Evolutionary conservation across 1,284 basidiomycete species (phyloP).

Genomic region (Puccinia polysora): DNA sequence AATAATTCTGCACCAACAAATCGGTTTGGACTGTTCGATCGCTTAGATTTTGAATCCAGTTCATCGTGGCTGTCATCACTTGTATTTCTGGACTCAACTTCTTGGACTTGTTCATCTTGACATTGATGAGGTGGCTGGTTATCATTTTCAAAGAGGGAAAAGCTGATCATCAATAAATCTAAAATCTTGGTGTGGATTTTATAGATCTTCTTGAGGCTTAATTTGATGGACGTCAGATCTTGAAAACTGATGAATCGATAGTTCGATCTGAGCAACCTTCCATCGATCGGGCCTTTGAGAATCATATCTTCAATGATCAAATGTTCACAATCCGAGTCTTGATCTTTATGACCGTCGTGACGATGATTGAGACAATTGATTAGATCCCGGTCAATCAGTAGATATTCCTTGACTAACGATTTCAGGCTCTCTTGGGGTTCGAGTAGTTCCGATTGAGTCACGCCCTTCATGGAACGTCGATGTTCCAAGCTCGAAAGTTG

Average conservation of each 20-base stretch:
- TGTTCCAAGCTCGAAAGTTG: not conserved
- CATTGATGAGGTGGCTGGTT: no score
- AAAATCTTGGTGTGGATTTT: conserved; percentile 16
- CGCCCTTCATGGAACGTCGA: not conserved
- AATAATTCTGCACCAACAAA: no score
- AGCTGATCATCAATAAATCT: not conserved
- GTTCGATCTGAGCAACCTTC: conserved; percentile 1
- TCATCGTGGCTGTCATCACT: no score
- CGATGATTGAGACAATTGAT: conserved; percentile 13
- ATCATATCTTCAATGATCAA: conserved; percentile 31
- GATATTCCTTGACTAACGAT: not conserved
- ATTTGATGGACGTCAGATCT: conserved; percentile 30
- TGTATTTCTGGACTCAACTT: no score
- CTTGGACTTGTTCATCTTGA: no score
- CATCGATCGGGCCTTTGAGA: conserved; percentile 38
- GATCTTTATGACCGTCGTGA: not conserved
- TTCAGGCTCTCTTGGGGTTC: no score
- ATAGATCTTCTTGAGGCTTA: conserved; percentile 23
- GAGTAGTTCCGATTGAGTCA: no score
- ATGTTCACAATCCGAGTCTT: not conserved
- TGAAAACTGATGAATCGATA: conserved; percentile 26
- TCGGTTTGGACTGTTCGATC: no score
- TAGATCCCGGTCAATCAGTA: conserved; percentile 1
- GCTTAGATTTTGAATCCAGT: no score
- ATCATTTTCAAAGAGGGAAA: no score